These are phyloP conservation scores for Fusarium sp. DNA, from an alignment of 2,329 filamentous ascomycete genomes.

Conservation along the genomic window DNA sequence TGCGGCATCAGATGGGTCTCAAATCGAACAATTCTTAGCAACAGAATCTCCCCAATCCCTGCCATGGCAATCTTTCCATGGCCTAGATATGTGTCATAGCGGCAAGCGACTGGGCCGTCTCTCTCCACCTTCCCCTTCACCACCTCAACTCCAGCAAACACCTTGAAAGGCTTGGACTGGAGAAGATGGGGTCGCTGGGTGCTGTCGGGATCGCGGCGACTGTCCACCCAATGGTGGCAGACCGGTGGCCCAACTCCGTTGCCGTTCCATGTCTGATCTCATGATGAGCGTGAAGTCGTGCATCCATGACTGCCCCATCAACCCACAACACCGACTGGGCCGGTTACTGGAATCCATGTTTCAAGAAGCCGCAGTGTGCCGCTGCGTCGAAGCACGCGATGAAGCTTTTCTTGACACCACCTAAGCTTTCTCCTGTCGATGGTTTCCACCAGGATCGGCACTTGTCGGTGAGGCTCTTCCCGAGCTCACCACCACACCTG, in stretches of 20 bases:
- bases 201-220: constrained; percentile 2
- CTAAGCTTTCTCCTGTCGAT: not conserved
- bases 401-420: not conserved
- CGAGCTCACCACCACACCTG: constrained; percentile 18
- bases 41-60: constrained; percentile 31
- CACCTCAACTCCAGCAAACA: constrained; percentile 3
- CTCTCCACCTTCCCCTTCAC: constrained; percentile 10
- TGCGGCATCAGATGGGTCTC: constrained; percentile 18
- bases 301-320: constrained; percentile 2
- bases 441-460: constrained; percentile 3
- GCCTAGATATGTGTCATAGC: constrained; percentile 29
- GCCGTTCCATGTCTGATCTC: constrained; percentile 4
- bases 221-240: not conserved
- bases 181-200: constrained; percentile 1
- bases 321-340: not conserved
- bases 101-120: constrained; percentile 14
- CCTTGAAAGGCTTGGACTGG: constrained; percentile 2
- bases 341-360: not conserved
- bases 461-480: constrained; percentile 21
- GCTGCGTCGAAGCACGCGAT: constrained; percentile 4
- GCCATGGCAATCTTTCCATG: constrained; percentile 26
- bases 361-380: constrained; percentile 9
- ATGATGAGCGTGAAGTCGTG: not conserved
- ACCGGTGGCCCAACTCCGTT: not conserved
- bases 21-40: constrained; percentile 39